phyloP scores from a whole-genome alignment of 768 basidiomycete genomes.

The Suillus subalutaceus region DNA sequence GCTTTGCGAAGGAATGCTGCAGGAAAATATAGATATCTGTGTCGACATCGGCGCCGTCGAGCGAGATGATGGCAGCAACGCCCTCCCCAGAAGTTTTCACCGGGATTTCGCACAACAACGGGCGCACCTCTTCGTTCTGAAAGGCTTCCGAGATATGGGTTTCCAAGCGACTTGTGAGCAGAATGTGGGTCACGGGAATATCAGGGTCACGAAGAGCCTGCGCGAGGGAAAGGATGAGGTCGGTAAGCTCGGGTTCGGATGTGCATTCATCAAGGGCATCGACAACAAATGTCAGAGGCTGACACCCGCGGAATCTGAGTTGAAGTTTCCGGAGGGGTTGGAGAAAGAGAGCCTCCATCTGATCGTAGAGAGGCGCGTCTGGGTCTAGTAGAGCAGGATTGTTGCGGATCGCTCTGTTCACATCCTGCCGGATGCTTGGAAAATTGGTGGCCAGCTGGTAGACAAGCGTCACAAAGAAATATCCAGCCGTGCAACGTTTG shows the following conservation, averaged over 20 bases:
- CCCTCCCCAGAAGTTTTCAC: neutral
- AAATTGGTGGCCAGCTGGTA: neutral
- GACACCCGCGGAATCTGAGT: neutral
- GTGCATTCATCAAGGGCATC: neutral
- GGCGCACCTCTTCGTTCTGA: neutral
- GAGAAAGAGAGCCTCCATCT: neutral
- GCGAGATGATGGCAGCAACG: neutral
- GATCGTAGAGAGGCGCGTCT: neutral
- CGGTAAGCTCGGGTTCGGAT: neutral
- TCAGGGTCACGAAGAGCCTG: neutral
- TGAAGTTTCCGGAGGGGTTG: neutral
- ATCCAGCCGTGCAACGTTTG: neutral
- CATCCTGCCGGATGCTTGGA: neutral
- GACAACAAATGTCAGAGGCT: neutral
- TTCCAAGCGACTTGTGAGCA: neutral
- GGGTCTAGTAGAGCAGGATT: neutral
- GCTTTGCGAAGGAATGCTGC: neutral
- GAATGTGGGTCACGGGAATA: neutral
- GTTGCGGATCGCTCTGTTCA: neutral
- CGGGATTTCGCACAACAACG: neutral
- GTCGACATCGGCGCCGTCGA: neutral
- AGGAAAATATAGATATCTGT: neutral
- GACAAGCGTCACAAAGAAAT: neutral
- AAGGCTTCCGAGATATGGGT: neutral
- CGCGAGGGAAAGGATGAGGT: neutral